These are phyloP conservation scores for Melaleuca alternifolia DNA, from an alignment of 345 rosid genomes.

Conservation along the genomic window DNA sequence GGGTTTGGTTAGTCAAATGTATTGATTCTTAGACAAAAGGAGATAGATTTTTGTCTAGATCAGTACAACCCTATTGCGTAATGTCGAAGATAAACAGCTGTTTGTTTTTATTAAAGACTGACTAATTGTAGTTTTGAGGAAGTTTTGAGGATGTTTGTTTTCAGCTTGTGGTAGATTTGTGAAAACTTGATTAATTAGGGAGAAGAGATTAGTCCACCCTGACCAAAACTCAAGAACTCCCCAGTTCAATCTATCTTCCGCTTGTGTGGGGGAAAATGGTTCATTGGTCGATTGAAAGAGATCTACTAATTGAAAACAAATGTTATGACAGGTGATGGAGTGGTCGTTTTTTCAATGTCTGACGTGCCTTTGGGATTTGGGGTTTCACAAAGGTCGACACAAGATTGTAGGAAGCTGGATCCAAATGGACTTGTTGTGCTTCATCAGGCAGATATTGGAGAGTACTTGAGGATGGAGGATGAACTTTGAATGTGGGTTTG, in stretches of 20 bases:
- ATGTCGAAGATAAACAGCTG: neutral
- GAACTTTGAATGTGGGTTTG: slow-evolving; percentile 37
- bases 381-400: slow-evolving; percentile 63
- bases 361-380: slow-evolving; percentile 89
- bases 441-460: slow-evolving; percentile 82
- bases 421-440: slow-evolving; percentile 80
- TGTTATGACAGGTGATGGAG: slow-evolving; percentile 59
- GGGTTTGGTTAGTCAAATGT: neutral
- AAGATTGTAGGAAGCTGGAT: slow-evolving; percentile 83
- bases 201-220: neutral
- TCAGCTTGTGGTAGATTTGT: neutral
- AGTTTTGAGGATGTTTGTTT: neutral
- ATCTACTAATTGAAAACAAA: neutral
- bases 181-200: neutral
- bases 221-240: neutral
- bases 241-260: neutral
- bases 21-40: neutral
- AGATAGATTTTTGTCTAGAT: neutral
- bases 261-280: neutral
- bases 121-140: neutral
- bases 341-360: slow-evolving; percentile 79
- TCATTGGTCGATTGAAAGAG: neutral
- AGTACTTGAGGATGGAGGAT: slow-evolving; percentile 87
- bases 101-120: neutral
- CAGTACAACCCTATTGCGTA: neutral